These are phyloP conservation scores for Laguncularia racemosa DNA, from an alignment of 345 rosid genomes.

Conservation along the genomic window DNA sequence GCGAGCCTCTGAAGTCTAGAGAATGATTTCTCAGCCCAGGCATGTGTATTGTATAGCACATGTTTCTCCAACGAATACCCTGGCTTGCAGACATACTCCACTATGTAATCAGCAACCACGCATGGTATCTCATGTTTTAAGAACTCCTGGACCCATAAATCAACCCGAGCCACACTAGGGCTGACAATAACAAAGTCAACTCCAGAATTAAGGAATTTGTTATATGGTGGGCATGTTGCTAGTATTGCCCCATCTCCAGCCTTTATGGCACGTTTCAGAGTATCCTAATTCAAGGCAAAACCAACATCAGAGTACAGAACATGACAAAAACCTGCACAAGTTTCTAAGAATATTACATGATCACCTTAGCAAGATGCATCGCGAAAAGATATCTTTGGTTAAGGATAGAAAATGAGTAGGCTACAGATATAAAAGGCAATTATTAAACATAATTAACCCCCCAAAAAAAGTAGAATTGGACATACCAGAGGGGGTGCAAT, in stretches of 20 bases:
- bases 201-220: conserved; percentile 58
- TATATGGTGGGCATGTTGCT: conserved; percentile 95
- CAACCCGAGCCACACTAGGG: conserved; percentile 64
- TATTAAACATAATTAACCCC: too few species aligned
- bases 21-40: conserved; percentile 75
- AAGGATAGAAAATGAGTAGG: too few species aligned
- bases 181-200: conserved; percentile 77
- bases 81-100: conserved; percentile 92
- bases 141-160: conserved; percentile 85
- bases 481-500: conserved; percentile 83
- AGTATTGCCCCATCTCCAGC: conserved; percentile 87
- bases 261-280: conserved; percentile 85
- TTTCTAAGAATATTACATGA: too few species aligned
- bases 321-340: too few species aligned
- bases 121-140: conserved; percentile 79
- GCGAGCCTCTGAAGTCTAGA: conserved; percentile 33
- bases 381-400: too few species aligned
- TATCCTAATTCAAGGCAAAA: conserved; percentile 50
- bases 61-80: conserved; percentile 78
- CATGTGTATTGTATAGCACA: conserved; percentile 60
- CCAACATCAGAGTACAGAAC: too few species aligned
- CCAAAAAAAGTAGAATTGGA: conserved; percentile 3
- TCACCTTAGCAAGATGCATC: too few species aligned
- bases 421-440: too few species aligned
- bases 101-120: conserved; percentile 73